A percentile compares a stretch with the other conserved stretches of the same genome.
Conservation (phyloP, 2,329 filamentous ascomycete species). For the Plenodomus lindquistii region DNA sequence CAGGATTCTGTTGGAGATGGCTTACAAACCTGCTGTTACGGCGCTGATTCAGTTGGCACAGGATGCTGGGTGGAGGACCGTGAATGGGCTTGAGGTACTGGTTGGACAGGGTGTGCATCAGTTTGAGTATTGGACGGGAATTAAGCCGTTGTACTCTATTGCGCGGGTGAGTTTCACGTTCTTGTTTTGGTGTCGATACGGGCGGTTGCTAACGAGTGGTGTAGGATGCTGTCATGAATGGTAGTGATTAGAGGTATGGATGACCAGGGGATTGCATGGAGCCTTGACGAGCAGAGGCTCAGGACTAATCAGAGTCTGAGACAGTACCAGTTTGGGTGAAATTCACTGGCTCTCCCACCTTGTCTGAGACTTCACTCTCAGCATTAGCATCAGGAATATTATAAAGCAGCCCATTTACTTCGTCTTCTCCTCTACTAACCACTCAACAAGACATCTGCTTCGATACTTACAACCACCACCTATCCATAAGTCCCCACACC, state of each 20-base stretch:
- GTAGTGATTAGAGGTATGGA: slow-evolving; percentile 9
- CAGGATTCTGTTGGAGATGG: slow-evolving; percentile 82
- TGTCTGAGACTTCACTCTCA: too few relatives aligned
- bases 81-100: slow-evolving; percentile 86
- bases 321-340: too few relatives aligned
- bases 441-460: too few relatives aligned
- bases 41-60: slow-evolving; percentile 82
- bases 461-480: too few relatives aligned
- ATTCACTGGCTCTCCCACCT: too few relatives aligned
- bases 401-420: too few relatives aligned
- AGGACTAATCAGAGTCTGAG: too few relatives aligned
- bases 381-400: too few relatives aligned
- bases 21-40: slow-evolving; percentile 86
- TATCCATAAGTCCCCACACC: too few relatives aligned
- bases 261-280: too few relatives aligned
- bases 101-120: slow-evolving; percentile 85
- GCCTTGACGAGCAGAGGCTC: too few relatives aligned
- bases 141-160: slow-evolving; percentile 71
- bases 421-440: too few relatives aligned
- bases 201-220: slow-evolving; percentile 5
- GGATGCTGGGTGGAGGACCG: slow-evolving; percentile 76
- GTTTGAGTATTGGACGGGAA: slow-evolving; percentile 85
- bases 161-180: slow-evolving; percentile 58
- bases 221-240: slow-evolving; percentile 23
- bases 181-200: background rate